Evolutionary conservation across 2,329 filamentous ascomycete genomes (phyloP).

Genomic region (Gyromitra esculenta): DNA sequence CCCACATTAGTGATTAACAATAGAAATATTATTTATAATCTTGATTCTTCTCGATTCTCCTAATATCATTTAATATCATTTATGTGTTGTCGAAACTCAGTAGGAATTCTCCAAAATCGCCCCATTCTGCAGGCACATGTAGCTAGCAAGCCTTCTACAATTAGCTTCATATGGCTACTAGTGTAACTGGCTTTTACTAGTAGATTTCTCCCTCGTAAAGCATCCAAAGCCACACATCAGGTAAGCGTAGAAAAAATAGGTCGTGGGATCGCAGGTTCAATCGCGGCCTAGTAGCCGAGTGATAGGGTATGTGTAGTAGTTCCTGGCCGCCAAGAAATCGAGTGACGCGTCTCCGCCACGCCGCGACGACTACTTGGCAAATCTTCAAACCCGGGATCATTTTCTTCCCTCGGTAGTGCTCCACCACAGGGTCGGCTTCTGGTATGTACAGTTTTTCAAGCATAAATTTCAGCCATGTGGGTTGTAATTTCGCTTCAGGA

Average conservation of each 20-base stretch:
- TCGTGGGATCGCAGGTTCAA: too few species aligned
- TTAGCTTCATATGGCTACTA: background rate
- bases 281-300: constrained; percentile 21
- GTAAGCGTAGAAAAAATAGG: background rate
- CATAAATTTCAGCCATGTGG: background rate
- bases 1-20: background rate
- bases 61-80: background rate
- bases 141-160: too few species aligned
- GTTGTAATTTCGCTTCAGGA: background rate
- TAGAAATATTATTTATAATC: background rate
- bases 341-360: constrained; percentile 34
- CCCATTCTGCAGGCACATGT: background rate
- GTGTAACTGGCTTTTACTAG: background rate
- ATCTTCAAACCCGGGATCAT: constrained; percentile 1
- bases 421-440: background rate
- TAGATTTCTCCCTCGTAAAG: background rate
- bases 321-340: constrained; percentile 18
- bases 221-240: background rate
- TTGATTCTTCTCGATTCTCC: background rate
- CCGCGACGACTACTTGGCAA: constrained; percentile 33
- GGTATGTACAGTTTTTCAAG: background rate
- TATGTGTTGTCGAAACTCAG: too few species aligned
- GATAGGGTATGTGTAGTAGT: constrained; percentile 17
- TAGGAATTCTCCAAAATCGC: too few species aligned
- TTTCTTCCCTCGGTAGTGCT: background rate